Conservation (phyloP, 2,329 filamentous ascomycete genomes). For the Penicillium nordicum region DNA sequence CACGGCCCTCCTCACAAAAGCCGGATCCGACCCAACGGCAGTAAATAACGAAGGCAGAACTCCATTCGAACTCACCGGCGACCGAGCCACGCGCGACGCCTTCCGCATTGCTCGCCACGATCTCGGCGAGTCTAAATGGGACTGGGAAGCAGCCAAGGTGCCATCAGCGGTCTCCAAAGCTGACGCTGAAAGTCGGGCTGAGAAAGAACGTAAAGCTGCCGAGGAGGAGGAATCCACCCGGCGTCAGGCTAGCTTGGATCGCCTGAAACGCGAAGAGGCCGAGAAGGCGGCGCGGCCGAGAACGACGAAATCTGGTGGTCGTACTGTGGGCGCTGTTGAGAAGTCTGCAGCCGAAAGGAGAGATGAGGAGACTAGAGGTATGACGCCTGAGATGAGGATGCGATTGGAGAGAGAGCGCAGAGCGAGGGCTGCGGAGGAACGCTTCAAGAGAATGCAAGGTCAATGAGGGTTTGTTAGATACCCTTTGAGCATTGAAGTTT, state of each 20-base stretch:
- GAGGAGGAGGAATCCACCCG: constrained; percentile 67
- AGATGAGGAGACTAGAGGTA: constrained; percentile 76
- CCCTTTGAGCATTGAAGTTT: neutral
- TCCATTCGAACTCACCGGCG: constrained; percentile 81
- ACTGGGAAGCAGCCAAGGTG: constrained; percentile 74
- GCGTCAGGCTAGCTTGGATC: constrained; percentile 69
- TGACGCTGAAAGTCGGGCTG: constrained; percentile 67
- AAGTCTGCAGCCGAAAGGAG: constrained; percentile 78
- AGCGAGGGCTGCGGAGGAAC: constrained; percentile 86
- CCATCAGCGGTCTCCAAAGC: constrained; percentile 66
- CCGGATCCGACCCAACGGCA: constrained; percentile 68
- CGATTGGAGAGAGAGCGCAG: constrained; percentile 82
- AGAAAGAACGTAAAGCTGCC: constrained; percentile 66
- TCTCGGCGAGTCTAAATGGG: constrained; percentile 70
- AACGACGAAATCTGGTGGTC: constrained; percentile 52
- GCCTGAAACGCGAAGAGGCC: constrained; percentile 63
- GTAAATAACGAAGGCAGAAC: constrained; percentile 74
- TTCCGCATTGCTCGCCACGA: constrained; percentile 85
- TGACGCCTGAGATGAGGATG: constrained; percentile 84
- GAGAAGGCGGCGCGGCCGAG: constrained; percentile 40
- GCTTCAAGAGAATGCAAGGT: constrained; percentile 65
- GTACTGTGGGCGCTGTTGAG: constrained; percentile 56
- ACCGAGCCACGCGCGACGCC: constrained; percentile 79
- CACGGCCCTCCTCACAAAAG: constrained; percentile 70
- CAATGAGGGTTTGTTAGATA: constrained; percentile 13